These are phyloP conservation scores for Gentiana dahurica DNA, from an alignment of 257 asterid genomes.

Conservation along the genomic window DNA sequence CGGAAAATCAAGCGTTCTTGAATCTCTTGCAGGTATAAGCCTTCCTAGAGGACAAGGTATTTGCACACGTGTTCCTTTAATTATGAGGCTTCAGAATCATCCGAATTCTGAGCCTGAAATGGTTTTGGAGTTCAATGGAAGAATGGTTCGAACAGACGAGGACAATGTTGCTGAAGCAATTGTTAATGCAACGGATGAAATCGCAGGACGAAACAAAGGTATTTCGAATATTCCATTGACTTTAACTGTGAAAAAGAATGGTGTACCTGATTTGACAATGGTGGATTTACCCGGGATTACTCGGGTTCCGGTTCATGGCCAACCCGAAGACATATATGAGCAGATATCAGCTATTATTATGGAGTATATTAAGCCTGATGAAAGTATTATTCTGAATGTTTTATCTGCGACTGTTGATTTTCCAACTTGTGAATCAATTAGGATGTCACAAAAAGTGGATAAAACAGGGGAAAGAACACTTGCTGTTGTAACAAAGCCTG, in stretches of 20 bases:
- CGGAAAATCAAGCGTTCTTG: slow-evolving; percentile 7
- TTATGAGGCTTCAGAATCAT: slow-evolving; percentile 12
- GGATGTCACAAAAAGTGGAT: too few species aligned
- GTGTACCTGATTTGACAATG: slow-evolving; percentile 11
- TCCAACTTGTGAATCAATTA: too few species aligned
- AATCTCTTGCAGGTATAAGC: slow-evolving; percentile 1
- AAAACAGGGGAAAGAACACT: too few species aligned
- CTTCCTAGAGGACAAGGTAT: slow-evolving; percentile 15
- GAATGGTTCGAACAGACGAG: slow-evolving; percentile 1
- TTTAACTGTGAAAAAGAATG: slow-evolving; percentile 3
- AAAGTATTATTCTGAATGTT: too few species aligned
- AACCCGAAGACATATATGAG: too few species aligned
- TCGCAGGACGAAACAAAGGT: slow-evolving; percentile 9
- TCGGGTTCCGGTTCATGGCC: slow-evolving; percentile 11
- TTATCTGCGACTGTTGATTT: slow-evolving; percentile 12
- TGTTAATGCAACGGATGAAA: slow-evolving; percentile 1
- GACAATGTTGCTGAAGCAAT: slow-evolving; percentile 1
- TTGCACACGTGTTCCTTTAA: slow-evolving; percentile 12
- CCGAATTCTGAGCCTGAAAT: background rate
- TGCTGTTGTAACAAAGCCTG: slow-evolving; percentile 7
- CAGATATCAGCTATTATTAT: too few species aligned
- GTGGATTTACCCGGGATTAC: slow-evolving; percentile 17
- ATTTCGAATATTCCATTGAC: background rate
- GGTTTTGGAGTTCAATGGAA: background rate
- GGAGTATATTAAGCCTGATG: too few species aligned